Evolutionary conservation across 768 basidiomycete species (phyloP).

Genomic region (Russula abietina): DNA sequence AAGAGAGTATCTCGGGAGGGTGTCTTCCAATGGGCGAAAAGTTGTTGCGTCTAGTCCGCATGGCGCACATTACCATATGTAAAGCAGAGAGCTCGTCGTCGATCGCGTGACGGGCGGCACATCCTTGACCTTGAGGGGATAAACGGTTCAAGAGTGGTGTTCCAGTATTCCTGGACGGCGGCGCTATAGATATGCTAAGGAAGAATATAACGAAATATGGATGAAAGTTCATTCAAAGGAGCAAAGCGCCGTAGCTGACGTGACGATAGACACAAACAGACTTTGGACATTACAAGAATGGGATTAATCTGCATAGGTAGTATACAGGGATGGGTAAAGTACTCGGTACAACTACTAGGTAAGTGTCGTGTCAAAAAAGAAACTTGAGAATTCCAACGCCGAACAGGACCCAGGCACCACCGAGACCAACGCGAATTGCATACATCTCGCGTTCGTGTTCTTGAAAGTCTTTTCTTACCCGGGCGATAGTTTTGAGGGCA

Average conservation of each 20-base stretch:
- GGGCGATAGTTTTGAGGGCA: slow-evolving; percentile 8
- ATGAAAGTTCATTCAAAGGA: background rate
- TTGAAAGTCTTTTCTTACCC: slow-evolving; percentile 13
- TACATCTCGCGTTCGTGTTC: slow-evolving; percentile 11
- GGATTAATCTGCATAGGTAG: background rate
- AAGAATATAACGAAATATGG: background rate
- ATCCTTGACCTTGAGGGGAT: background rate
- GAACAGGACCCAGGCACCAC: slow-evolving; percentile 6
- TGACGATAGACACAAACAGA: background rate
- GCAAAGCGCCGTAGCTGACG: background rate
- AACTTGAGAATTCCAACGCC: slow-evolving; percentile 11
- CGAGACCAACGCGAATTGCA: slow-evolving; percentile 9
- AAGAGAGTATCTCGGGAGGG: slow-evolving; percentile 8
- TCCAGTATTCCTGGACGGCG: background rate
- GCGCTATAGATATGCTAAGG: background rate
- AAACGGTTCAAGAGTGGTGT: background rate
- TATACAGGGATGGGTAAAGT: background rate
- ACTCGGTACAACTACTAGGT: background rate
- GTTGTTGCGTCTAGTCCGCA: background rate
- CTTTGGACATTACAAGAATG: background rate
- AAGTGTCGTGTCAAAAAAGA: slow-evolving; percentile 1
- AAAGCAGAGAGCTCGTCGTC: slow-evolving; percentile 4
- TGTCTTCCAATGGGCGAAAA: slow-evolving; percentile 4
- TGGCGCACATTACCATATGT: background rate
- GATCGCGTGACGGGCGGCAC: background rate